Base-by-base conservation (phyloP, 2,329 filamentous ascomycete species). In the Ascochyta clinopodiicola region DNA sequence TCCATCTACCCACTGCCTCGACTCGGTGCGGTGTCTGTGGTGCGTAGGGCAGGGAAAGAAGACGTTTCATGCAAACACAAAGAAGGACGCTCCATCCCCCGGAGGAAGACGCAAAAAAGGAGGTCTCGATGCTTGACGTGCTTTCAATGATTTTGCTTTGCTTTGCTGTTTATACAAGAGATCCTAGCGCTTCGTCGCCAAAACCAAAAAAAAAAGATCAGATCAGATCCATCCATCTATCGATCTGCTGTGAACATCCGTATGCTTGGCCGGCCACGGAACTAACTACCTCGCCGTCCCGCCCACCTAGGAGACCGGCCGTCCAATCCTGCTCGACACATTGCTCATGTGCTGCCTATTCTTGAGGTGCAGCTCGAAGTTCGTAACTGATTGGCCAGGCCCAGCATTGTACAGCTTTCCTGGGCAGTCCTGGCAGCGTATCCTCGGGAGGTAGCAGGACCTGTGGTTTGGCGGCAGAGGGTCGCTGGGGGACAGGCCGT, bases 381-480 rank as follows among this genome's bases (percentile, higher is more conserved):
- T 96, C 40, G 88, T 88, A 5, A 94, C 90, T 2, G 92, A 92
- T 73, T 85, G 89, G 22, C 89, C 91, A 0, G 93, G 92, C 0
- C 92, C 91, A 0, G 93, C 91, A 0, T 93, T 96, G 76, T 99
- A 99, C 10, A 96, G 81, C 76, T 97, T 98, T 27, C 91, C 92
- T 0, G 92, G 91, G 73, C 95, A 98, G 75, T 99, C 95, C 42
- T 89, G 86, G 74, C 95, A 99, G 55, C 91, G 85, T 61, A 99
- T 97, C 45, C 95, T 84, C 8, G 95, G 95, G 44, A 96, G 81
- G 77, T 89, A 98, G 77, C 90, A 90, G 65, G 89, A 91, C 68
- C 89, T 90, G 58, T 91, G 80, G 59, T 89, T 85, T 57, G 82
- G 80, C 49, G 84, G 88, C 8, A 83, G 78, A 15, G 82, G 79